phyloP scores from a whole-genome alignment of 306 rosid genomes.

The Alnus glutinosa region DNA sequence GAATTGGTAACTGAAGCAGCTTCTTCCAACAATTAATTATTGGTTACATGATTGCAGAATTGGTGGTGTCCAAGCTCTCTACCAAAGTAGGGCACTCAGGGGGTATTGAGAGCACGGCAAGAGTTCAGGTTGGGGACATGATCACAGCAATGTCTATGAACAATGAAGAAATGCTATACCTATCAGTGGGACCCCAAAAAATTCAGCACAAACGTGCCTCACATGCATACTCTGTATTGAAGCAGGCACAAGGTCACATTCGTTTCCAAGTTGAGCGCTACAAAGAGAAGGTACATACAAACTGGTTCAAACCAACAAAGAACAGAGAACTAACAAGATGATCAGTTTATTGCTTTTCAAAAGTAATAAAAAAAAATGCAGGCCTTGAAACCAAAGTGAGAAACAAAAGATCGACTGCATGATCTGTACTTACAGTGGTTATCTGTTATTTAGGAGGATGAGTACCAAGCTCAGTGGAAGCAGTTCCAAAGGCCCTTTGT shows the following conservation, averaged over 20 bases:
- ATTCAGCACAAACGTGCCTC: background rate
- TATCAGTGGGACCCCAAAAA: constrained; percentile 5
- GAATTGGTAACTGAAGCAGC: background rate
- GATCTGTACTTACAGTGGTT: background rate
- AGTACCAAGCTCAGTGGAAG: constrained; percentile 1
- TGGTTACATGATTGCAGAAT: background rate
- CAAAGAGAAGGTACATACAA: background rate
- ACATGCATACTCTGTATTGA: background rate
- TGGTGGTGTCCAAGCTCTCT: constrained; percentile 3
- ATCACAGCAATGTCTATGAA: constrained; percentile 1
- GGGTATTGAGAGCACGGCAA: constrained; percentile 6
- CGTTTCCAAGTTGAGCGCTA: background rate
- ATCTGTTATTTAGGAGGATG: background rate
- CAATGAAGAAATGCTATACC: constrained; percentile 6
- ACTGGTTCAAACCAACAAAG: background rate
- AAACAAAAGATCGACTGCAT: background rate
- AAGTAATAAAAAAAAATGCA: background rate
- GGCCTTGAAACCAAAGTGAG: background rate
- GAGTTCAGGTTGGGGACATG: constrained; percentile 5
- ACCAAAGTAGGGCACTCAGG: constrained; percentile 11
- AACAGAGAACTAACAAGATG: background rate
- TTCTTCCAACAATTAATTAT: background rate
- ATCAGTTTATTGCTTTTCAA: background rate
- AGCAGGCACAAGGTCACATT: background rate
- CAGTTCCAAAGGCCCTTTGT: constrained; percentile 12